Conservation (phyloP, 495 filamentous ascomycete genomes). For the Neurospora tetraspora region DNA sequence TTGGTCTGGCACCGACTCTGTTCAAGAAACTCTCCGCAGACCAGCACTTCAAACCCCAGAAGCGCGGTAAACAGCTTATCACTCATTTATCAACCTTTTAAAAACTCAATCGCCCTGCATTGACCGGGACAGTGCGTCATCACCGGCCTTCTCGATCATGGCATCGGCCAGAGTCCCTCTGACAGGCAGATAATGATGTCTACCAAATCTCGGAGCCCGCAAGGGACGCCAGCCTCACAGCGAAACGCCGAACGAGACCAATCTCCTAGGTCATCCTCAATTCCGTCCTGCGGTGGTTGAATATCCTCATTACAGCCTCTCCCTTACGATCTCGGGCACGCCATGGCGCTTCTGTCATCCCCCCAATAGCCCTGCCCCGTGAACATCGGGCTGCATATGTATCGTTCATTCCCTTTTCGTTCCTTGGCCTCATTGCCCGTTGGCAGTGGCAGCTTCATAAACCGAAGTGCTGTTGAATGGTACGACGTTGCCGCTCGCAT, state of each 20-base stretch:
- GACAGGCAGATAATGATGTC: background rate
- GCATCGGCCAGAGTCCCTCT: background rate
- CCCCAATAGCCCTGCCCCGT: background rate
- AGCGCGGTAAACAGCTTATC: background rate
- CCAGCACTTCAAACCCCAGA: background rate
- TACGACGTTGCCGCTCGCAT: slow-evolving; percentile 27
- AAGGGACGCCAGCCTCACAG: background rate
- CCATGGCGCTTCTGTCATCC: background rate
- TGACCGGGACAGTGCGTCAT: background rate
- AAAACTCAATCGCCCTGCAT: background rate
- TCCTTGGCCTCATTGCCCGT: slow-evolving; percentile 1
- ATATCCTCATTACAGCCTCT: background rate
- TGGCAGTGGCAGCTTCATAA: slow-evolving; percentile 17
- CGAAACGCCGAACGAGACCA: background rate
- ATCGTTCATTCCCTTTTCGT: background rate
- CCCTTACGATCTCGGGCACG: background rate
- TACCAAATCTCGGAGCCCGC: background rate
- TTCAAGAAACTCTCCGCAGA: background rate
- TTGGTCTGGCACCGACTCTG: background rate
- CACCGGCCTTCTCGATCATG: background rate
- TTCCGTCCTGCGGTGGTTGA: background rate
- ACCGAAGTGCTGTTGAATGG: slow-evolving; percentile 30
- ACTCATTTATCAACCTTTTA: background rate
- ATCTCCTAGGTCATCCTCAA: background rate
- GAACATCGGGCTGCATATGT: background rate